Evolutionary conservation across 805 yeast genomes (phyloP), one percentile per base, ranked within the genome.

Genomic region (Metschnikowia lachancei): DNA sequence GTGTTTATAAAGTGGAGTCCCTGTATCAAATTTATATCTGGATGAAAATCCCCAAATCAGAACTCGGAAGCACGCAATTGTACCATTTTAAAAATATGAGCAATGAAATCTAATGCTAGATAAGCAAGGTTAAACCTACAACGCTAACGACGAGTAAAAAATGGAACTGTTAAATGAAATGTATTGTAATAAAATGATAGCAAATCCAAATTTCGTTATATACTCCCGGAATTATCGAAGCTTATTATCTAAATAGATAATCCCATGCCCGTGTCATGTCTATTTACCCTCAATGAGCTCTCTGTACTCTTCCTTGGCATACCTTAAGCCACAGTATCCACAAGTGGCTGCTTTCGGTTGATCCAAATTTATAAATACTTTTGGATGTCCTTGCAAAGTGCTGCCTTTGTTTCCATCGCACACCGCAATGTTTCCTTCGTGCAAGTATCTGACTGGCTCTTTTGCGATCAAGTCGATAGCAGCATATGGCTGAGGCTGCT

Each of bases 381-480:
- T 85, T 36, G 96, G 96, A 64, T 87, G 96, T 16, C 96, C 96
- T 57, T 81, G 86, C 58, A 79, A 81, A 17, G 75, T 72, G 48
- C 70, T 72, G 10, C 85, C 86, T 56, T 75, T 81, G 55, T 85
- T 83, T 33, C 96, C 96, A 58, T 85, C 87, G 64, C 96, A 88
- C 14, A 84, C 92, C 1, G 96, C 96, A 43, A 81, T 65, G 57
- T 81, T 75, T 16, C 70, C 72, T 28, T 71, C 76, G 37, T 56
- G 58, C 50, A 87, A 70, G 60, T 77, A 85, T 55, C 80, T 71
- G 35, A 87, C 69, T 2, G 96, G 95, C 60, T 82, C 81, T 60
- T 83, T 70, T 28, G 85, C 83, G 56, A 88, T 85, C 65, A 88
- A 75, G 37, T 88, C 94, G 59, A 88, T 88, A 46, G 95, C 95